Conservation (phyloP, 176 grass and related monocot species). For the Pharus latifolius region DNA sequence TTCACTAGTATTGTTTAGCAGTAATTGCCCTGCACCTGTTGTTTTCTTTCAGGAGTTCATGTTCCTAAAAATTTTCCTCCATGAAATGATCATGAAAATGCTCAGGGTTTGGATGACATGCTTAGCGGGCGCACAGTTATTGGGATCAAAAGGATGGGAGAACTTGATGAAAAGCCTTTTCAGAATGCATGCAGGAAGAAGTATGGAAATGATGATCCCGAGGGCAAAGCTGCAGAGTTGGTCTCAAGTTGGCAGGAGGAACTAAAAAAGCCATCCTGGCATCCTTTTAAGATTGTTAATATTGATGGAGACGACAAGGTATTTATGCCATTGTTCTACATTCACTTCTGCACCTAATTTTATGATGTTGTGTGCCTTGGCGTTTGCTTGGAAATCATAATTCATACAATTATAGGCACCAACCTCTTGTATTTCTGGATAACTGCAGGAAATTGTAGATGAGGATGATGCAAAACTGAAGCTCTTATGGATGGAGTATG, state of each 20-base stretch:
- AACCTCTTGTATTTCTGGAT: background rate
- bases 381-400: constrained; percentile 1
- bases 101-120: constrained; percentile 70
- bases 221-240: constrained; percentile 39
- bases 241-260: constrained; percentile 69
- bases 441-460: constrained; percentile 57
- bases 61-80: background rate
- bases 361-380: background rate
- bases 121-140: constrained; percentile 42
- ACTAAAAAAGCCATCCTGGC: constrained; percentile 86
- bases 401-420: background rate
- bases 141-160: constrained; percentile 91
- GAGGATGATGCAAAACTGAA: constrained; percentile 57
- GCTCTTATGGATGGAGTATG: constrained; percentile 51
- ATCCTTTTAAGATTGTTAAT: constrained; percentile 67
- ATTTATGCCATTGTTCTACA: background rate
- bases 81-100: constrained; percentile 7
- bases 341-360: background rate
- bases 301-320: constrained; percentile 50
- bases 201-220: constrained; percentile 32
- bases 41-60: background rate
- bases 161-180: constrained; percentile 72
- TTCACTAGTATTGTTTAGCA: background rate
- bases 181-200: constrained; percentile 50
- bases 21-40: background rate